Evolutionary conservation across 192 early-diverging fungal genomes (phyloP).

Genomic region (Coemansia asiatica): DNA sequence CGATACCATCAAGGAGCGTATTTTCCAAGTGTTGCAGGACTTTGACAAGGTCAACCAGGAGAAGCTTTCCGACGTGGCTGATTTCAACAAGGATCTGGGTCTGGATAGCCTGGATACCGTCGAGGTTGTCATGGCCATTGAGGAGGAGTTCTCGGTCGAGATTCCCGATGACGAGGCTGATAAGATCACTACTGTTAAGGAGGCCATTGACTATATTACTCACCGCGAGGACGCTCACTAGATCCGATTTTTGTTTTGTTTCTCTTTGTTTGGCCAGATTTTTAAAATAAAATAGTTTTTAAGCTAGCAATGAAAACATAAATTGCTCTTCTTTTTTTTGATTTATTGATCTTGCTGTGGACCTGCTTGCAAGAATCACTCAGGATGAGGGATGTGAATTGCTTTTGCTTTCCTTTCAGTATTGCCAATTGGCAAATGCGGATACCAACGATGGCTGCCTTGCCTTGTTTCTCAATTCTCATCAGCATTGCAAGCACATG

Average conservation of each 20-base stretch:
- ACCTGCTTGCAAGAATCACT: too few relatives aligned
- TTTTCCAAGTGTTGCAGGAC: constrained; percentile 85
- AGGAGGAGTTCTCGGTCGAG: constrained; percentile 99
- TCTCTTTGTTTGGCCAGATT: neutral
- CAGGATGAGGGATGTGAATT: too few relatives aligned
- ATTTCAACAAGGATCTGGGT: constrained; percentile 92
- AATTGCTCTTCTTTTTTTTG: constrained; percentile 1
- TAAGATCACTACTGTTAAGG: constrained; percentile 82
- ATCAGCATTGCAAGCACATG: constrained; percentile 13
- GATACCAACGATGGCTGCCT: too few relatives aligned
- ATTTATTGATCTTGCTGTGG: too few relatives aligned
- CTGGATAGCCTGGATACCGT: constrained; percentile 96
- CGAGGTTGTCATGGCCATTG: constrained; percentile 98
- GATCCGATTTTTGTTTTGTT: constrained; percentile 12
- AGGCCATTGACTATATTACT: constrained; percentile 85
- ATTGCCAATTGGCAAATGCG: too few relatives aligned
- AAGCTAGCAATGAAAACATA: too few relatives aligned
- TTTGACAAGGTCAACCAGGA: constrained; percentile 94
- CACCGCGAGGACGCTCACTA: constrained; percentile 73
- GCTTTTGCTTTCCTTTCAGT: too few relatives aligned
- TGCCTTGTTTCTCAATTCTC: too few relatives aligned
- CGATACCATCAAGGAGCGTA: constrained; percentile 76
- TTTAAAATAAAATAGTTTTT: neutral
- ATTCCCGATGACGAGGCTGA: constrained; percentile 97
- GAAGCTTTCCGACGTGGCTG: constrained; percentile 83